These are phyloP conservation scores for Ganoderma multipileum DNA, from an alignment of 1,284 basidiomycete genomes.

Conservation along the genomic window DNA sequence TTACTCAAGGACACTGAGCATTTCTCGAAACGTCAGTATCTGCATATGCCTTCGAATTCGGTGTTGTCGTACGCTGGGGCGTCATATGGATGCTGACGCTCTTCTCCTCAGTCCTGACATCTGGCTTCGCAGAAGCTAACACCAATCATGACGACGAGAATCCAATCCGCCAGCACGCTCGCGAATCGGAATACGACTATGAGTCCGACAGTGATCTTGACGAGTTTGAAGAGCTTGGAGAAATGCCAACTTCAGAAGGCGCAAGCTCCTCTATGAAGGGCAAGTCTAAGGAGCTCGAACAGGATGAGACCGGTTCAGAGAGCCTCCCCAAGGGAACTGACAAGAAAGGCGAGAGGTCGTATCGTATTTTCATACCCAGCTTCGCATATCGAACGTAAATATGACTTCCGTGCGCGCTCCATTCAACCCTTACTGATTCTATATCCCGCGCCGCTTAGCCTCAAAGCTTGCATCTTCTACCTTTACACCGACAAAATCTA, in stretches of 20 bases:
- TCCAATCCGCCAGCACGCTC: slow-evolving; percentile 13
- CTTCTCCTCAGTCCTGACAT: slow-evolving; percentile 26
- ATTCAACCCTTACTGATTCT: background rate
- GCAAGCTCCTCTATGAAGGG: slow-evolving; percentile 8
- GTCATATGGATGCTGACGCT: too few relatives aligned
- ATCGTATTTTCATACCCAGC: slow-evolving; percentile 30
- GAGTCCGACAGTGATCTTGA: slow-evolving; percentile 38
- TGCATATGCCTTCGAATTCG: too few relatives aligned
- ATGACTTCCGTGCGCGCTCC: too few relatives aligned
- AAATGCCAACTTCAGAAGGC: background rate
- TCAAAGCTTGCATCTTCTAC: slow-evolving; percentile 34
- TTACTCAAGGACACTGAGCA: slow-evolving; percentile 32
- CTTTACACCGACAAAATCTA: slow-evolving; percentile 34
- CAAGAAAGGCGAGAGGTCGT: background rate
- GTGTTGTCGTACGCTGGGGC: too few relatives aligned
- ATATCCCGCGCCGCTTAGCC: slow-evolving; percentile 19
- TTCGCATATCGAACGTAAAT: slow-evolving; percentile 32
- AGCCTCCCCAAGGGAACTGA: background rate
- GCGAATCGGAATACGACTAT: slow-evolving; percentile 35
- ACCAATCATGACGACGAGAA: background rate
- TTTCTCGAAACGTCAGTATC: slow-evolving; percentile 30
- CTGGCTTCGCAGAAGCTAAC: slow-evolving; percentile 32
- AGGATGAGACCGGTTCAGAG: background rate
- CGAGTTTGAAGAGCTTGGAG: slow-evolving; percentile 27
- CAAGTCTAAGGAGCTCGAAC: slow-evolving; percentile 9